phyloP scores from a whole-genome alignment of 176 grass and related monocot genomes.

The Triticum aestivum region DNA sequence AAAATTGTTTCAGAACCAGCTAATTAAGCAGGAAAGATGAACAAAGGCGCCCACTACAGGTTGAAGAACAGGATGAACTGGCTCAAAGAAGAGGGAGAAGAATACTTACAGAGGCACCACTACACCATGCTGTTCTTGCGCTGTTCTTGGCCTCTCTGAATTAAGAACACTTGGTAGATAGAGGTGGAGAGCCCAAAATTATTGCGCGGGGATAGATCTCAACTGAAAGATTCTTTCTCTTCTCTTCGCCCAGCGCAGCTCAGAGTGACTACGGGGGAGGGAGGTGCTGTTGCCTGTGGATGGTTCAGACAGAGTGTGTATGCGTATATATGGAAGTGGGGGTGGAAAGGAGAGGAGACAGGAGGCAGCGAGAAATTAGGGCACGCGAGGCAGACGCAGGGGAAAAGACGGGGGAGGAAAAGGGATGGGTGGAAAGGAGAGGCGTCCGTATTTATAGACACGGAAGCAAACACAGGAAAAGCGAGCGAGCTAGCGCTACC shows the following conservation, averaged over 20 bases:
- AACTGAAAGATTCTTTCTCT: conserved; percentile 40
- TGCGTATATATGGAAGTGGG: conserved; percentile 9
- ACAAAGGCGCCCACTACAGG: too few species aligned
- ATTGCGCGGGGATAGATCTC: conserved; percentile 3
- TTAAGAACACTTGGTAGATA: not conserved
- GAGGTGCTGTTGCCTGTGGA: not conserved
- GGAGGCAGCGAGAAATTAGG: conserved; percentile 61
- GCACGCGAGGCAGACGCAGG: conserved; percentile 27
- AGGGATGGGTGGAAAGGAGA: conserved; percentile 24
- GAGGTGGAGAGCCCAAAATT: not conserved
- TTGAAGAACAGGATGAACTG: not conserved
- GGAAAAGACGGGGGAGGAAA: conserved; percentile 48
- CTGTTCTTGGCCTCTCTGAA: not conserved
- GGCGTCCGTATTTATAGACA: conserved; percentile 52
- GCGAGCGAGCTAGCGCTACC: not conserved
- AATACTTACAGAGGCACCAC: conserved; percentile 47
- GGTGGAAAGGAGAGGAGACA: conserved; percentile 22
- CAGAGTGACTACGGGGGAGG: too few species aligned
- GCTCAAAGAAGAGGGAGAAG: not conserved
- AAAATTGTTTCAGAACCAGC: not conserved
- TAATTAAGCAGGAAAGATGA: not conserved
- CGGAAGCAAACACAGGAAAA: not conserved
- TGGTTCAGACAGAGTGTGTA: not conserved
- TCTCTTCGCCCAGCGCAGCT: not conserved
- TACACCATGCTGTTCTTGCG: conserved; percentile 34